Evolutionary conservation across 306 rosid genomes (phyloP).

Genomic region (Cucumis sativus): DNA sequence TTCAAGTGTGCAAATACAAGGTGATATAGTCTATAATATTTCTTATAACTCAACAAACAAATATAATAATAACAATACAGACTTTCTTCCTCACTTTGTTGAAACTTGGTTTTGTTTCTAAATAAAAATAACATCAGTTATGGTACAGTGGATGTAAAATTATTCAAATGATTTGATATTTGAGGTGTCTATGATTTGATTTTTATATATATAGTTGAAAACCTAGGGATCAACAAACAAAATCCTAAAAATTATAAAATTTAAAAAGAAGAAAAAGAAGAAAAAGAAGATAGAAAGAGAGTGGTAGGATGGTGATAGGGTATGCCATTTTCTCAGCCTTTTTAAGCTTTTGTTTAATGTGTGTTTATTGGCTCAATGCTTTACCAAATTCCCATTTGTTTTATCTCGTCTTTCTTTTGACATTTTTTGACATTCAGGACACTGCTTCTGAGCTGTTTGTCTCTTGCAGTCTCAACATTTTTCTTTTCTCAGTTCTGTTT

Average conservation of each 20-base stretch:
- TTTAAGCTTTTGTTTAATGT: not conserved
- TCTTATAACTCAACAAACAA: too few species aligned
- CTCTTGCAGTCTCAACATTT: not conserved
- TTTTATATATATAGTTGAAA: not conserved
- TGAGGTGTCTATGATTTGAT: not conserved
- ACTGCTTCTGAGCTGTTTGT: conserved; percentile 4
- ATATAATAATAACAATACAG: too few species aligned
- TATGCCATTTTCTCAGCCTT: not conserved
- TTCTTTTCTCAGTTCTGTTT: not conserved
- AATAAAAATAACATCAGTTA: not conserved
- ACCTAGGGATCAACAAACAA: conserved; percentile 2
- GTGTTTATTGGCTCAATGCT: conserved; percentile 3
- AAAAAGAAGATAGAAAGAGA: not conserved
- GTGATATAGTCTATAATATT: too few species aligned
- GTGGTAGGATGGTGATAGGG: not conserved
- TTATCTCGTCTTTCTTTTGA: not conserved
- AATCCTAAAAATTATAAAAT: not conserved
- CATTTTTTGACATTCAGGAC: not conserved
- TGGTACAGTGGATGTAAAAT: not conserved
- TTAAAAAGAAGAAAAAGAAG: too few species aligned
- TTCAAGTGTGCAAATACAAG: too few species aligned
- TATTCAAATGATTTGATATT: not conserved
- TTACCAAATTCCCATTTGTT: not conserved
- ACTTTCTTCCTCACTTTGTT: not conserved
- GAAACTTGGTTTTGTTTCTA: not conserved